phyloP scores from a whole-genome alignment of 768 basidiomycete species.

The Clavaria fumosa region DNA sequence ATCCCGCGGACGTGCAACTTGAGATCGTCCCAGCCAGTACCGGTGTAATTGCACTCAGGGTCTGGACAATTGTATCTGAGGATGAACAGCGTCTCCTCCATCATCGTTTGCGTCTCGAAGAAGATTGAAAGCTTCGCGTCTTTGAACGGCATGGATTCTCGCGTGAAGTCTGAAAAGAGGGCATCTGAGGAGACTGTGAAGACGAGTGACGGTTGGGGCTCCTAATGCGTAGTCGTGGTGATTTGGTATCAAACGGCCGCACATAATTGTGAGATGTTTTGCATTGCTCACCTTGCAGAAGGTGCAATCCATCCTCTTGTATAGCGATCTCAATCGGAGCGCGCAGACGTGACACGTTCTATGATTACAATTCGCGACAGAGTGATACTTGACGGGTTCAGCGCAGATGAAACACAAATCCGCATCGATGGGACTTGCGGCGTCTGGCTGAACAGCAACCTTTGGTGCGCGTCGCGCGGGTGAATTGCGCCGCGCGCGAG shows the following conservation, averaged over 20 bases:
- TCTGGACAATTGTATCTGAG: slow-evolving; percentile 93
- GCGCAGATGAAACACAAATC: slow-evolving; percentile 86
- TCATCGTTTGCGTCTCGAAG: slow-evolving; percentile 87
- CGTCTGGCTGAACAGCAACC: too few relatives aligned
- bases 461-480: too few relatives aligned
- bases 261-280: background rate
- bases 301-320: slow-evolving; percentile 88
- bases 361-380: slow-evolving; percentile 84
- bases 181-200: slow-evolving; percentile 55
- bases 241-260: background rate
- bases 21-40: slow-evolving; percentile 79
- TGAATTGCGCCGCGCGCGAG: too few relatives aligned
- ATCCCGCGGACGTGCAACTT: slow-evolving; percentile 65
- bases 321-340: slow-evolving; percentile 72
- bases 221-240: slow-evolving; percentile 24
- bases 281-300: slow-evolving; percentile 72
- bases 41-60: slow-evolving; percentile 66
- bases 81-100: slow-evolving; percentile 85
- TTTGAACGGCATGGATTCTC: slow-evolving; percentile 41
- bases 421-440: too few relatives aligned
- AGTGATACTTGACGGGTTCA: slow-evolving; percentile 82
- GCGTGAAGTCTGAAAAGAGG: slow-evolving; percentile 41
- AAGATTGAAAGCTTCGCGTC: slow-evolving; percentile 61
- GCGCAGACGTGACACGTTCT: slow-evolving; percentile 92
- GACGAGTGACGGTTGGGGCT: slow-evolving; percentile 57